Base-by-base conservation (phyloP, 306 rosid genomes). In the Quercus ilex region DNA sequence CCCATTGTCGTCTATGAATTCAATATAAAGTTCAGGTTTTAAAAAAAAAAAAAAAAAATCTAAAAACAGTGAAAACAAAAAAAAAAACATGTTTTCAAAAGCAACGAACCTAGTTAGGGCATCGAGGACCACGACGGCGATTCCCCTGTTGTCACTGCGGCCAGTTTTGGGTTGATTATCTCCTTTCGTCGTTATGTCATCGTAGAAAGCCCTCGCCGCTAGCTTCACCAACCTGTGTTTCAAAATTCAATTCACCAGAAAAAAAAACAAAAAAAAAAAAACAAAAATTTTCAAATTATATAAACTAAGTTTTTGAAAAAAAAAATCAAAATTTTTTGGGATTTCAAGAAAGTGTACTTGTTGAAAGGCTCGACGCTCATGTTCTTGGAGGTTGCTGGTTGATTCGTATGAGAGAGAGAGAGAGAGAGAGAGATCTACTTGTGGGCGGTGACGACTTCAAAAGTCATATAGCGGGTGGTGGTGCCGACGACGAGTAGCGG, bases 121-220 rank as follows among this genome's bases (percentile, higher is more conserved):
- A 65, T 95, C 99, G n/a, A 95, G 99, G 21, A 95, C 96, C 55
- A 95, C 99, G n/a, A 95, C 99, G 25, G 98, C 98, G n/a, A 95
- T 91, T 74, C 99, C 99, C 33, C 99, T 81, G 74, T 93, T 95
- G 65, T 95, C 98, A 84, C 97, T 88, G 77, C 97, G 86, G 57
- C 97, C 96, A 0, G 95, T 89, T 83, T 93, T 95, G 62, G 94
- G 97, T 79, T 95, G 99, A 72, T 90, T 93, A 74, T 95, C 99
- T 20, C 98, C 97, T 84, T 93, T 93, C 53, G 91, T 88, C 10
- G 92, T 89, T 46, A 89, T 78, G 77, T 95, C 99, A 72, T 95
- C 98, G 60, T 95, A 93, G 85, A 95, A 93, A 58, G 99, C 97
- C 81, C 99, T 91, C 35, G 93, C 99, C 15, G 92, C 89, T 56